Percentiles rank a stretch among this genome's conserved stretches.
Evolutionary conservation across 1,139 yeast species (phyloP).

Genomic region (Diutina ranongensis): DNA sequence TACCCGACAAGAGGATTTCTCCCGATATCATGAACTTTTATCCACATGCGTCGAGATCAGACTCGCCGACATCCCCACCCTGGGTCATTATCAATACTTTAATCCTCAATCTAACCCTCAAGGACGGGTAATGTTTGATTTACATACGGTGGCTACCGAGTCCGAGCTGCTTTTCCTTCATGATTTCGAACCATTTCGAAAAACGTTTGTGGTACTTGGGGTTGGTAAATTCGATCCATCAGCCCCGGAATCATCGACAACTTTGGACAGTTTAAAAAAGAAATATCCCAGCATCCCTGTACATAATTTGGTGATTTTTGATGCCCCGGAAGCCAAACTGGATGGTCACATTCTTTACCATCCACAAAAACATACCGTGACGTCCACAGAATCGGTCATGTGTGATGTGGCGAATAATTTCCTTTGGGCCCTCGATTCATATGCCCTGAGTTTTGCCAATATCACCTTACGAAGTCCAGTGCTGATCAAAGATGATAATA

Average conservation of each 20-base stretch:
- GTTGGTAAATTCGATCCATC: constrained; percentile 37
- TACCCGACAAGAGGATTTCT: constrained; percentile 38
- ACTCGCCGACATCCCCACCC: constrained; percentile 64
- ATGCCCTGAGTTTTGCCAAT: constrained; percentile 59
- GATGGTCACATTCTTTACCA: constrained; percentile 6
- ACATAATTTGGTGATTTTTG: constrained; percentile 52
- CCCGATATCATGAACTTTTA: constrained; percentile 32
- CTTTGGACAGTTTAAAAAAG: constrained; percentile 12
- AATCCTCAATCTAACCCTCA: constrained; percentile 80
- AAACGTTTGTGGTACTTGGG: constrained; percentile 60
- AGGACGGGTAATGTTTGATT: constrained; percentile 58
- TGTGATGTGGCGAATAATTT: constrained; percentile 64
- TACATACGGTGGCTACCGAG: constrained; percentile 37
- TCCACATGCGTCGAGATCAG: constrained; percentile 50
- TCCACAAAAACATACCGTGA: constrained; percentile 11
- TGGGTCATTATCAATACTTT: constrained; percentile 43
- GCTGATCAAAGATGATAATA: constrained; percentile 40
- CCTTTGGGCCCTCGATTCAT: constrained; percentile 50
- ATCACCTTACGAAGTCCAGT: constrained; percentile 70
- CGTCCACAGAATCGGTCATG: constrained; percentile 54
- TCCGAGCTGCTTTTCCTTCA: constrained; percentile 54
- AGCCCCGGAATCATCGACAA: too few relatives aligned
- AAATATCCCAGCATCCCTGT: constrained; percentile 49
- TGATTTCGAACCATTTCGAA: constrained; percentile 84
- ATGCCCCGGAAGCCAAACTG: constrained; percentile 26